Base-by-base conservation (phyloP, 2,329 filamentous ascomycete species). In the Alternaria sp. region DNA sequence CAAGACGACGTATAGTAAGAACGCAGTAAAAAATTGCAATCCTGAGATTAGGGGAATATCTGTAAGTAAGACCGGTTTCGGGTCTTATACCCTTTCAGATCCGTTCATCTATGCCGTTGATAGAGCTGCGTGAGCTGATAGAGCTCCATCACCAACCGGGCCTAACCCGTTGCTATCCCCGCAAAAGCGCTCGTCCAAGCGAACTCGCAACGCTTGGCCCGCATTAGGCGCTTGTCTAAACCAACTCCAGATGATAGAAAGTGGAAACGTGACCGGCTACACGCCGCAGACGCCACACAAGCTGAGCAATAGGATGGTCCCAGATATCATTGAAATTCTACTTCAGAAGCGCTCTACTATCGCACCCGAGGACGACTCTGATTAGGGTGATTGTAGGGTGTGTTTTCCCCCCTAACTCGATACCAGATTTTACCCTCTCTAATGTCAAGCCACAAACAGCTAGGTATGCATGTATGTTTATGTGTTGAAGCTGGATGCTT, bases 101-200 rank as follows among this genome's bases (percentile, higher is more conserved):
- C 24, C 33, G 44, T 54, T 53, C 60, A 60, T 65, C 54, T 45
- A 55, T 50, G 23, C 45, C 54, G 36, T 46, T 5, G 44, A 48
- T 36, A 36, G 21, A 23, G 44, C 55, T 56, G 58, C 56, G 56
- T 53, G 45, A 54, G 56, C 55, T 56, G 58, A 58, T 57, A 55
- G 45, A 54, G 56, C 31, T 58, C 41, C 53, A 55, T 44, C 34
- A 42, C 51, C 26, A 44, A 56, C 51, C 56, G 60, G 60, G 42
- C 37, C 44, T 56, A 53, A 63, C 54, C 67, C 67, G 64, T 62
- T 53, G 56, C 58, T 71, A 67, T 58, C 59, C 67, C 66, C 58
- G 41, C 48, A 62, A 31, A 39, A 63, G 58, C 56, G 58, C 56
- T 50, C 14, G 63, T 65, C 62, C 49, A 65, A 54, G 60, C 63